These are phyloP conservation scores for Russula virescens DNA, from an alignment of 768 basidiomycete species.

Conservation along the genomic window DNA sequence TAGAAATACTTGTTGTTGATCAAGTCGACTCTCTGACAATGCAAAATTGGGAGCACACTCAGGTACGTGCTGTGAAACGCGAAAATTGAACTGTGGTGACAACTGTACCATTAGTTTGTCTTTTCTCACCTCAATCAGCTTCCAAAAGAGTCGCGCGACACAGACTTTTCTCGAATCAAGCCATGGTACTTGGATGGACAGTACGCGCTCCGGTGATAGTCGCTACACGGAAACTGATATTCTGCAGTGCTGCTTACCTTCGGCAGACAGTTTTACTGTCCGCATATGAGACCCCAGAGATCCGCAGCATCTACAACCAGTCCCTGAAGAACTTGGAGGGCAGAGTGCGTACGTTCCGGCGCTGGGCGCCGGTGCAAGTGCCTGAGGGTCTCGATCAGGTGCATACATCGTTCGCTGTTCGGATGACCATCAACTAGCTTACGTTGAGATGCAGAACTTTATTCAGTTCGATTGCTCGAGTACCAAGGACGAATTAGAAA, in stretches of 20 bases:
- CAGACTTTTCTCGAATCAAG: conserved; percentile 95
- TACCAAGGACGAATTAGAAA: conserved; percentile 76
- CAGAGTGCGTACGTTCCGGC: conserved; percentile 62
- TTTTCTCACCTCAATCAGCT: conserved; percentile 80
- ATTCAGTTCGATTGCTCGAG: conserved; percentile 64
- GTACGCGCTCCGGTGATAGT: conserved; percentile 44
- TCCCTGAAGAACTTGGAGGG: conserved; percentile 79
- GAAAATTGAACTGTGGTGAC: background rate
- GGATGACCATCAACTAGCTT: background rate
- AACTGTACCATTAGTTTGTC: conserved; percentile 53
- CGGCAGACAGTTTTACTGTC: conserved; percentile 89
- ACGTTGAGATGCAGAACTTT: conserved; percentile 48
- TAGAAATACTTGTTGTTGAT: conserved; percentile 87
- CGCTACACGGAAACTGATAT: background rate
- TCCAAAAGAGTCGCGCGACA: conserved; percentile 88
- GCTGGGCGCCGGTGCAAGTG: conserved; percentile 70
- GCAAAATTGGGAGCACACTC: conserved; percentile 99
- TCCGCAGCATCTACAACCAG: conserved; percentile 70
- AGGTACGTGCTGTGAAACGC: conserved; percentile 44
- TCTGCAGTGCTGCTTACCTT: conserved; percentile 66
- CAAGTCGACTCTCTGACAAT: conserved; percentile 89
- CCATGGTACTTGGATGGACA: conserved; percentile 96
- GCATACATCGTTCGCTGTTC: conserved; percentile 23
- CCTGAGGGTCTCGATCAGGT: conserved; percentile 83
- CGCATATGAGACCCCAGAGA: conserved; percentile 86